phyloP scores from a whole-genome alignment of 2,329 filamentous ascomycete species.

The Penicillium sp. region DNA sequence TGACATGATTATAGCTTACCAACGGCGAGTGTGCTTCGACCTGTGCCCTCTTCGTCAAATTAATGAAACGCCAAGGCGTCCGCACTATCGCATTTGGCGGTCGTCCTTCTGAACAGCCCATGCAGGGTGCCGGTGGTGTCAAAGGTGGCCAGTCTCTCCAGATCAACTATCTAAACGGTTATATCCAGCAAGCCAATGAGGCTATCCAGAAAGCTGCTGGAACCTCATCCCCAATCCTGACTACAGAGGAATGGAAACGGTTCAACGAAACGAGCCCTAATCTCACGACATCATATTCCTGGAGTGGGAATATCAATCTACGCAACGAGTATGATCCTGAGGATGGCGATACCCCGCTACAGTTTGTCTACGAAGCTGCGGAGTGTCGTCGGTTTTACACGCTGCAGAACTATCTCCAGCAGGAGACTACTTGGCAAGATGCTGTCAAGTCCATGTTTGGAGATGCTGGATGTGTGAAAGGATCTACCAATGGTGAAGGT shows the following conservation, averaged over 20 bases:
- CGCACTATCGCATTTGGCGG: slow-evolving; percentile 65
- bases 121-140: slow-evolving; percentile 69
- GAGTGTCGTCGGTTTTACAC: slow-evolving; percentile 67
- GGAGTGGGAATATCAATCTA: slow-evolving; percentile 47
- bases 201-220: slow-evolving; percentile 16
- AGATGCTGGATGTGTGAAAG: slow-evolving; percentile 23
- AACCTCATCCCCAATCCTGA: slow-evolving; percentile 21
- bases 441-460: slow-evolving; percentile 36
- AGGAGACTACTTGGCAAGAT: slow-evolving; percentile 57
- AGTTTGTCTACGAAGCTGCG: slow-evolving; percentile 65
- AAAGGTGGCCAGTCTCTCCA: slow-evolving; percentile 54
- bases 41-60: slow-evolving; percentile 62
- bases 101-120: slow-evolving; percentile 57
- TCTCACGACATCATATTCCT: slow-evolving; percentile 14
- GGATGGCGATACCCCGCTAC: slow-evolving; percentile 54
- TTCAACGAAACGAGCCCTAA: slow-evolving; percentile 23
- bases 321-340: slow-evolving; percentile 51
- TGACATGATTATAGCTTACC: slow-evolving; percentile 41
- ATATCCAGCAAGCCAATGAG: slow-evolving; percentile 22
- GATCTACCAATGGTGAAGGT: slow-evolving; percentile 27
- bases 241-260: slow-evolving; percentile 21
- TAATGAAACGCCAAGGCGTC: slow-evolving; percentile 59
- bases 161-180: slow-evolving; percentile 32
- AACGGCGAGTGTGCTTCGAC: slow-evolving; percentile 65
- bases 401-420: slow-evolving; percentile 55